These are phyloP conservation scores for Cercophora scortea DNA, from an alignment of 495 filamentous ascomycete genomes.

Conservation along the genomic window DNA sequence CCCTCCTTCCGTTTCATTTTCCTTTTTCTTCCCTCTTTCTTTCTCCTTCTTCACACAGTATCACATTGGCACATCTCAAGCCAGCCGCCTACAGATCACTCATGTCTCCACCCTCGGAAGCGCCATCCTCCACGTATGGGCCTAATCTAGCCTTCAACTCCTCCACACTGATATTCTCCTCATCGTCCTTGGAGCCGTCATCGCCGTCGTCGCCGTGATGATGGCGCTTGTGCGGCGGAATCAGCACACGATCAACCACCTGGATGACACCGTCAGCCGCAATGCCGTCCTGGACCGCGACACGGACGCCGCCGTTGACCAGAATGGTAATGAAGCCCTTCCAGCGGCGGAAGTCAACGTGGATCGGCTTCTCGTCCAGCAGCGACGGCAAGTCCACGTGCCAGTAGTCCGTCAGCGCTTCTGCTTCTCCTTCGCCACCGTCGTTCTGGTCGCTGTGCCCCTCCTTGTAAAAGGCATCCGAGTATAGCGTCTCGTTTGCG, in stretches of 20 bases:
- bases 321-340: constrained; percentile 55
- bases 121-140: constrained; percentile 12
- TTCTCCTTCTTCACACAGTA: not conserved
- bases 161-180: constrained; percentile 15
- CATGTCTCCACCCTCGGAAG: not conserved
- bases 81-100: constrained; percentile 9
- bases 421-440: constrained; percentile 1
- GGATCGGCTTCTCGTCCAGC: constrained; percentile 49
- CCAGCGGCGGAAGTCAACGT: constrained; percentile 59
- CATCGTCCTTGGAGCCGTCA: constrained; percentile 7
- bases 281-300: constrained; percentile 57
- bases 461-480: constrained; percentile 61
- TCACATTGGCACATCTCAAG: not conserved
- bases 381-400: constrained; percentile 64
- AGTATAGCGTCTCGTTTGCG: constrained; percentile 67
- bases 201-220: constrained; percentile 10
- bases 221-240: constrained; percentile 56
- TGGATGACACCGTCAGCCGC: constrained; percentile 72
- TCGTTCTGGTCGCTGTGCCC: constrained; percentile 9
- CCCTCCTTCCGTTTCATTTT: not conserved
- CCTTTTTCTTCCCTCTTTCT: not conserved
- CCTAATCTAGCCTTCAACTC: constrained; percentile 20
- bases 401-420: constrained; percentile 13
- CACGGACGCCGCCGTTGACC: constrained; percentile 58
- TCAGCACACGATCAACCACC: constrained; percentile 58